Evolutionary conservation across 805 yeast species (phyloP).

Genomic region (Teunomyces cretensis): DNA sequence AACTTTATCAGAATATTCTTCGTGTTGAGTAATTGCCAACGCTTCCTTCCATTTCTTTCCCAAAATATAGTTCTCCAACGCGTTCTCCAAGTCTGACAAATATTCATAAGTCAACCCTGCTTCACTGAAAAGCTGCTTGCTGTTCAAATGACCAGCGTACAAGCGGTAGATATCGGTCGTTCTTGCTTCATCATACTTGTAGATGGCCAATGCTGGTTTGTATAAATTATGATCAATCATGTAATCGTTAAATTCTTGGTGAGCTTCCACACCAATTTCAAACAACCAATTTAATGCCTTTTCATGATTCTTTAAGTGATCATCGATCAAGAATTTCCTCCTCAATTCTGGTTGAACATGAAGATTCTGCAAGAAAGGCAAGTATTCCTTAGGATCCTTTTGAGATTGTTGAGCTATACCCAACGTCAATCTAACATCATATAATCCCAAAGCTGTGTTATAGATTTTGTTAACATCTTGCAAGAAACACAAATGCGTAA

Average conservation of each 20-base stretch:
- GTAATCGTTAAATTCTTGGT: slow-evolving; percentile 63
- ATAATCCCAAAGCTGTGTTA: slow-evolving; percentile 74
- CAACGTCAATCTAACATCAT: slow-evolving; percentile 78
- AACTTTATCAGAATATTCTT: slow-evolving; percentile 40
- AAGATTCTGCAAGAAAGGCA: slow-evolving; percentile 84
- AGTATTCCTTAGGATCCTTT: slow-evolving; percentile 95
- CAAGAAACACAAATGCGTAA: slow-evolving; percentile 84
- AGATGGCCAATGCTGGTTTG: slow-evolving; percentile 63
- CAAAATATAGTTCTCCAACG: slow-evolving; percentile 65
- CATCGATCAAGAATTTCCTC: slow-evolving; percentile 75
- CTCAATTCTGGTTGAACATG: slow-evolving; percentile 67
- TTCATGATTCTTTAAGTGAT: slow-evolving; percentile 62
- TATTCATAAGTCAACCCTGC: slow-evolving; percentile 80
- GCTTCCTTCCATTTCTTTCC: slow-evolving; percentile 89
- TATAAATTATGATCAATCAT: slow-evolving; percentile 70
- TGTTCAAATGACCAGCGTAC: slow-evolving; percentile 63
- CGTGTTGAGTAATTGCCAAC: slow-evolving; percentile 51
- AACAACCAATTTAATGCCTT: slow-evolving; percentile 69
- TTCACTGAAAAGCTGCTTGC: slow-evolving; percentile 59
- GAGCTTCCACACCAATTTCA: slow-evolving; percentile 40
- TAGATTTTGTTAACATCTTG: slow-evolving; percentile 86
- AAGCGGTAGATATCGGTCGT: slow-evolving; percentile 53
- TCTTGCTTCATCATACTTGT: slow-evolving; percentile 53
- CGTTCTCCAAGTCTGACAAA: slow-evolving; percentile 53
- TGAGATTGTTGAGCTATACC: slow-evolving; percentile 93